Conservation (phyloP, 1,284 basidiomycete species). For the Ustilago cynodontis region DNA sequence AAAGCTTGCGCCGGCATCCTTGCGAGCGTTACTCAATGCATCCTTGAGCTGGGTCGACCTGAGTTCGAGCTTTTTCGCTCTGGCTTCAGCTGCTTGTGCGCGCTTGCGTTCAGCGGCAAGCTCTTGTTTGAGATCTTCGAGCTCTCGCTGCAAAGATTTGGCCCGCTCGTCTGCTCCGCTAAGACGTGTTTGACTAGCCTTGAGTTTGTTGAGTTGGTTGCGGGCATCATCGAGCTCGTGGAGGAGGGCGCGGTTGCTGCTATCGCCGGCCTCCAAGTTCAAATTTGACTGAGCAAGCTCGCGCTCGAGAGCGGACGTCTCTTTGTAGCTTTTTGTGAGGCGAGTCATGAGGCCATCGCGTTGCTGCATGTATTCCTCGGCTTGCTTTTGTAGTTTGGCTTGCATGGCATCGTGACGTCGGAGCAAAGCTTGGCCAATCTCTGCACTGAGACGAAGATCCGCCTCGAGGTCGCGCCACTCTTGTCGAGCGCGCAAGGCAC, state of each 20-base stretch:
- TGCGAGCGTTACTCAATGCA: constrained; percentile 39
- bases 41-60: constrained; percentile 39
- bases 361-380: constrained; percentile 66
- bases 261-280: constrained; percentile 84
- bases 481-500: constrained; percentile 56
- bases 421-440: constrained; percentile 90
- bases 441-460: constrained; percentile 73
- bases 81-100: constrained; percentile 79
- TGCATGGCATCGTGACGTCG: constrained; percentile 88
- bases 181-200: constrained; percentile 78
- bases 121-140: constrained; percentile 87
- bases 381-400: constrained; percentile 72
- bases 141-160: constrained; percentile 72
- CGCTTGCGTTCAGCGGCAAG: constrained; percentile 80
- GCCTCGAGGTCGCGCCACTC: constrained; percentile 67
- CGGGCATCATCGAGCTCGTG: constrained; percentile 84
- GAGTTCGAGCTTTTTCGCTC: constrained; percentile 73
- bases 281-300: constrained; percentile 83
- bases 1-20: constrained; percentile 19
- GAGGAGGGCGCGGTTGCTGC: constrained; percentile 80
- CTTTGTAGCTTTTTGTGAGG: constrained; percentile 56
- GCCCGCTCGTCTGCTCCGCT: constrained; percentile 70
- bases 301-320: constrained; percentile 72
- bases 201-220: constrained; percentile 78
- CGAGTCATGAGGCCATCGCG: constrained; percentile 61